Evolutionary conservation across 192 early-diverging fungal species (phyloP).

Genomic region (Gonapodya sp.): DNA sequence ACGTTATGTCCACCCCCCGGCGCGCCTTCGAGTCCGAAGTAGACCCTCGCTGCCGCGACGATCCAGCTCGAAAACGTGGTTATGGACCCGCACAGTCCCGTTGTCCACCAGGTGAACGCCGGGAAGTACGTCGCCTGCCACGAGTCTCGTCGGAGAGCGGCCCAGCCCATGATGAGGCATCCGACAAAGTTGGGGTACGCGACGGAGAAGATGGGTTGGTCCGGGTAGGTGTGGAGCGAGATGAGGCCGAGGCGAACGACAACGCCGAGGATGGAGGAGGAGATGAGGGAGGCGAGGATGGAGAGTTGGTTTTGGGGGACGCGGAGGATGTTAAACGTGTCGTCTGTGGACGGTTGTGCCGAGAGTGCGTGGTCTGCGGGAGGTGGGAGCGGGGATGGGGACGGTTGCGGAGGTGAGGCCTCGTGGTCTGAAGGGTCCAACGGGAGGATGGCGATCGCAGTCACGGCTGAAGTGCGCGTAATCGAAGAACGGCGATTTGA

Average conservation of each 20-base stretch:
- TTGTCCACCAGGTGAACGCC: not conserved
- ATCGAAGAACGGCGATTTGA: not conserved
- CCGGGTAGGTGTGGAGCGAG: not conserved
- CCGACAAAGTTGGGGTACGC: slow-evolving; percentile 1
- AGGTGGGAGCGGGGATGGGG: not conserved
- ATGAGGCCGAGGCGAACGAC: not conserved
- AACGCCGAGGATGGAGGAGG: not conserved
- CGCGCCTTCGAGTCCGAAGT: not conserved
- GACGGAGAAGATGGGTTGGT: not conserved
- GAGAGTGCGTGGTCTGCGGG: not conserved
- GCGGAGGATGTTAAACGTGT: not conserved
- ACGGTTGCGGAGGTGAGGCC: not conserved
- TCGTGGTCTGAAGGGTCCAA: not conserved
- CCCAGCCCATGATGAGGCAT: slow-evolving; percentile 1
- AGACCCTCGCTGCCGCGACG: not conserved
- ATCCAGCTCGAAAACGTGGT: not conserved
- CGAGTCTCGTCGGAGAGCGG: not conserved
- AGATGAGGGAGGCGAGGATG: not conserved
- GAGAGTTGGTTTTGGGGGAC: not conserved
- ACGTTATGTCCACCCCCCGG: not conserved
- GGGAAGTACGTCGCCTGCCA: not conserved
- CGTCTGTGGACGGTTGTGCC: too few relatives aligned
- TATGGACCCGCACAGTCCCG: not conserved
- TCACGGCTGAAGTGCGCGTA: not conserved
- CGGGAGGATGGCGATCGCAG: not conserved